phyloP scores from a whole-genome alignment of 257 asterid species.

The Vinca minor region DNA sequence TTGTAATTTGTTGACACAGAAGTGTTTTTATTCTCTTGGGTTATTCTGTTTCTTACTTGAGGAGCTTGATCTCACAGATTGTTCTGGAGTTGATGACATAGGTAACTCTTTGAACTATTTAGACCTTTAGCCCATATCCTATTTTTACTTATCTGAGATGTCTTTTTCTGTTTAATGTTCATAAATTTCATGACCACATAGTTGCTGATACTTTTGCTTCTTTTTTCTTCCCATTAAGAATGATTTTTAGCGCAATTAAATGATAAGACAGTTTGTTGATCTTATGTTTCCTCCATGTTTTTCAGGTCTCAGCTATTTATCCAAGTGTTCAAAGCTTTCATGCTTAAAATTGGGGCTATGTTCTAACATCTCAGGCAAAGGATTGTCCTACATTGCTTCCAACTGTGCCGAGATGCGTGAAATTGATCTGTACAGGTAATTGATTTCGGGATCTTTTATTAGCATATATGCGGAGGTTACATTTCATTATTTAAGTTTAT shows the following conservation, averaged over 20 bases:
- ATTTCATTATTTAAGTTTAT: neutral
- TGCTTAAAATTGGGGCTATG: conserved; percentile 68
- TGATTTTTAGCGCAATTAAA: neutral
- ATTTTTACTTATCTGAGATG: neutral
- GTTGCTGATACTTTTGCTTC: neutral
- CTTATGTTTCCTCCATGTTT: conserved; percentile 6
- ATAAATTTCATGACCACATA: neutral
- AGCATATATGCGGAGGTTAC: neutral
- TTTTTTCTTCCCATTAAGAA: neutral
- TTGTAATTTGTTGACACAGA: conserved; percentile 54
- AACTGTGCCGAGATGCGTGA: conserved; percentile 44
- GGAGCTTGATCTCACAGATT: conserved; percentile 77
- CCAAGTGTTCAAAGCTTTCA: conserved; percentile 45
- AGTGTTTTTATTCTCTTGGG: conserved; percentile 48
- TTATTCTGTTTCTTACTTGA: conserved; percentile 39
- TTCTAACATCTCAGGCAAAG: conserved; percentile 49
- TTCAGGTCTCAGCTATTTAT: conserved; percentile 53
- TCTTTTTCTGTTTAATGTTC: neutral
- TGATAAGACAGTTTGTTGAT: neutral
- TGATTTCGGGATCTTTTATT: neutral
- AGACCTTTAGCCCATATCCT: neutral
- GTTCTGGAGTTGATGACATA: conserved; percentile 49
- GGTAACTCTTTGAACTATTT: conserved; percentile 34
- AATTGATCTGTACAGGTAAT: conserved; percentile 67
- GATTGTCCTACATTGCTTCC: conserved; percentile 46